Percentiles rank a stretch among this genome's conserved stretches.
phyloP scores from a whole-genome alignment of 352 stramenopile genomes.

The Pythium dissimile region DNA sequence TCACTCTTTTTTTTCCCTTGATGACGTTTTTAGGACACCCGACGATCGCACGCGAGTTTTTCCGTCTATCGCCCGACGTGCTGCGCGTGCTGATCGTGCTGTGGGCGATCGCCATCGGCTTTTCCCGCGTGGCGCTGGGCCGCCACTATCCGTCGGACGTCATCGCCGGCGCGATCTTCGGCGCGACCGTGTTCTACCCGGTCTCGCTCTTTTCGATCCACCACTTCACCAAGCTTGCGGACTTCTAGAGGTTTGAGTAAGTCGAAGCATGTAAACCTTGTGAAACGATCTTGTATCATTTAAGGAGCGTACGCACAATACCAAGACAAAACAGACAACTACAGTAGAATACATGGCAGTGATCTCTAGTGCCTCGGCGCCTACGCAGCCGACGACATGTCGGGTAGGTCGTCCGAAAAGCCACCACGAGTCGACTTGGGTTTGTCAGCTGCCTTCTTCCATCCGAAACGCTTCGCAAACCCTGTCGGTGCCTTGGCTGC shows the following conservation, averaged over 20 bases:
- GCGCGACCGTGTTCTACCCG: constrained; percentile 41
- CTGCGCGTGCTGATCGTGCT: constrained; percentile 40
- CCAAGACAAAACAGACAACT: neutral
- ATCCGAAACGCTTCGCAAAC: constrained; percentile 46
- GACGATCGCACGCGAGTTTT: constrained; percentile 42
- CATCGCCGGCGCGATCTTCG: constrained; percentile 56
- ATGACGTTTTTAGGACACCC: constrained; percentile 26
- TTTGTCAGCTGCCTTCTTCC: constrained; percentile 32
- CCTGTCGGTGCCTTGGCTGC: constrained; percentile 21
- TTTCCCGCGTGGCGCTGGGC: constrained; percentile 75
- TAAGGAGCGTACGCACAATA: neutral
- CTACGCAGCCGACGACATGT: constrained; percentile 15
- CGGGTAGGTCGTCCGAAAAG: constrained; percentile 17
- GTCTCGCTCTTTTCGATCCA: constrained; percentile 14
- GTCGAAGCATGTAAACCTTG: neutral
- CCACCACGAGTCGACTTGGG: constrained; percentile 14
- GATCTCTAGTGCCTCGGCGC: too few relatives aligned
- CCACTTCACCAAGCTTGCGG: constrained; percentile 1
- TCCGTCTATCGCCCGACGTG: constrained; percentile 38
- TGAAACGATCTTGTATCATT: too few relatives aligned
- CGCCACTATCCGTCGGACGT: constrained; percentile 84
- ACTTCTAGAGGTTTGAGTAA: neutral
- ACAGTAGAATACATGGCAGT: neutral
- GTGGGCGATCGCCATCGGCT: constrained; percentile 71
- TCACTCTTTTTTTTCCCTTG: neutral